Evolutionary conservation across 2,329 filamentous ascomycete species (phyloP).

Genomic region (Stachybotrys chlorohalonatus): DNA sequence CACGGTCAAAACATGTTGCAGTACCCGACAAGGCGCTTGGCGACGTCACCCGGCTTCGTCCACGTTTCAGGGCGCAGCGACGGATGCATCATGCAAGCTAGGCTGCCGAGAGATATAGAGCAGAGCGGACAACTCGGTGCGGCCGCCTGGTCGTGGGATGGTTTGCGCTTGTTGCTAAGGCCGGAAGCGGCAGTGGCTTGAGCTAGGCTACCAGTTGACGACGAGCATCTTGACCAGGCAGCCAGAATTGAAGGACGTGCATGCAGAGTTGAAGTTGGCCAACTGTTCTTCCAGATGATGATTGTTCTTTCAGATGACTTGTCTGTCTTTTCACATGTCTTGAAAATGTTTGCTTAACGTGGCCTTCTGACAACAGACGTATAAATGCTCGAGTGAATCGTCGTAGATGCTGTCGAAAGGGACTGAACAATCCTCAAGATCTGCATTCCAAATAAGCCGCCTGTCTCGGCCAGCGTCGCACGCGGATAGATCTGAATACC

Average conservation of each 20-base stretch:
- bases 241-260: neutral
- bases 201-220: neutral
- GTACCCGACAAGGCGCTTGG: no score
- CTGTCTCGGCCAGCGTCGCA: neutral
- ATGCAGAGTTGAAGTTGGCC: no score
- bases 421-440: neutral
- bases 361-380: neutral
- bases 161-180: neutral
- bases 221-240: neutral
- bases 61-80: no score
- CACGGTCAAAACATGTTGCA: no score
- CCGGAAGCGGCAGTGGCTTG: neutral
- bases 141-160: neutral
- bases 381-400: neutral
- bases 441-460: neutral
- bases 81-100: no score
- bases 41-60: no score
- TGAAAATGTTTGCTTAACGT: neutral
- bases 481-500: neutral
- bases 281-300: neutral
- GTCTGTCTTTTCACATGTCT: neutral
- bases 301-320: neutral
- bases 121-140: neutral
- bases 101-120: no score
- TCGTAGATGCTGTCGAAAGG: no score